These are phyloP conservation scores for Globisporangium echinulatum DNA, from an alignment of 352 stramenopile genomes.

Conservation along the genomic window DNA sequence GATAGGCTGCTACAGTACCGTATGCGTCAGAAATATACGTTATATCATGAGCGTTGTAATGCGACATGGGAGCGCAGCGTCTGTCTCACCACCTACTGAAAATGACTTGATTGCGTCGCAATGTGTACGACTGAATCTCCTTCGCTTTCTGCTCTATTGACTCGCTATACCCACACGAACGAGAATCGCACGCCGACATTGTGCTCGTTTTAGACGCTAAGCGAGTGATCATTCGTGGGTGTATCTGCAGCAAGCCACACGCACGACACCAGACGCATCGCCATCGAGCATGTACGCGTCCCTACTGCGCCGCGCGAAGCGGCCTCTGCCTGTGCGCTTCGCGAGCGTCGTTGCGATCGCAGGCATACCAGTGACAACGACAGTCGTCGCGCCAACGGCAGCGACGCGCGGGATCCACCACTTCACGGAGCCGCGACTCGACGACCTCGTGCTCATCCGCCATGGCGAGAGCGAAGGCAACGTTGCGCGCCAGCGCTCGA, in stretches of 20 bases:
- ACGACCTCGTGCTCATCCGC: slow-evolving; percentile 82
- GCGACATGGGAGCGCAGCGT: no score
- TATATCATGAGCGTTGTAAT: no score
- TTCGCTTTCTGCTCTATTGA: neutral
- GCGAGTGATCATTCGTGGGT: no score
- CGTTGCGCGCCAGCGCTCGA: slow-evolving; percentile 74
- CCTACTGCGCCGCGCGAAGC: slow-evolving; percentile 12
- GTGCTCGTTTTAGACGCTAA: no score
- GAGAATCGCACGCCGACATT: no score
- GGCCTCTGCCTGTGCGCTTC: slow-evolving; percentile 5
- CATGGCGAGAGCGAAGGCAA: slow-evolving; percentile 88
- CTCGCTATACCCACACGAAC: neutral
- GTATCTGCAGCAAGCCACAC: no score
- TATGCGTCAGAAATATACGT: no score
- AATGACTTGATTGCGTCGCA: neutral
- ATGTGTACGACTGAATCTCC: neutral
- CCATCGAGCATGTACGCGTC: slow-evolving; percentile 11
- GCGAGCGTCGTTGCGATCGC: slow-evolving; percentile 2
- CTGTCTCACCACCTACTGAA: neutral
- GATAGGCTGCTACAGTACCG: no score
- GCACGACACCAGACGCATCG: neutral
- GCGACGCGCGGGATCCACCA: slow-evolving; percentile 13
- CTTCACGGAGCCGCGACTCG: slow-evolving; percentile 46
- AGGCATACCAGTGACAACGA: neutral
- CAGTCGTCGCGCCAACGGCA: neutral